Evolutionary conservation across 305 asterid genomes (phyloP), one percentile per base, ranked within the genome.

Genomic region (Fraxinus dipetala): DNA sequence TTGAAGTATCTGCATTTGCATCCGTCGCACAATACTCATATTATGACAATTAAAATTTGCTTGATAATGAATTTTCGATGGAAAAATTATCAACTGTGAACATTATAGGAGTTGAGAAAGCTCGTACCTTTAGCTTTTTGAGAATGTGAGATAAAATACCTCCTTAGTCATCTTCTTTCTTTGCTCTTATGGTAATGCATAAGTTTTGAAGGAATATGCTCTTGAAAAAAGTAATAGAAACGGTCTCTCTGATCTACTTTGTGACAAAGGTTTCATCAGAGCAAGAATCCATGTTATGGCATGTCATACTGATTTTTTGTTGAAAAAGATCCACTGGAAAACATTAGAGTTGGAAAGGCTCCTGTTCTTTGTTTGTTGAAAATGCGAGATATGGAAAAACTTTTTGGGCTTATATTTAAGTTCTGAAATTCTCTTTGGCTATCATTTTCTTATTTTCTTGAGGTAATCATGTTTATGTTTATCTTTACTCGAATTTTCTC

Each of bases 91-190:
- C 67, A 51, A 4, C 63, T 61, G 13, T 72, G 70, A 79, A 72
- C 24, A 61, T 31, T 79, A 83, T 61, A 34, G 75, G 80, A 61
- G 35, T 59, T n/a, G 61, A 65, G 79, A 72, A 22, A 69, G 36
- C 35, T 81, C n/a, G 14, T 73, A 70, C 51, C 45, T 85, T 69
- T 40, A 79, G 78, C 65, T 74, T 78, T 75, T 59, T 69, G 81
- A 75, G 83, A 78, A 35, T 75, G 83, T 51, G 38, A 51, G 85
- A 65, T 30, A 31, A 70, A 70, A 31, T 70, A 70, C 70, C 72
- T 40, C 67, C 7, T 0, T 79, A 20, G 26, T 18, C 81, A 18
- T 51, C 70, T 3, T 51, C 59, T 51, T 35, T 61, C 14, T 34
- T 5, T 24, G 36, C 69, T 67, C 72, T 83, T 54, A 69, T 32